These are phyloP conservation scores for Chaetomiaceae sp. DNA, from an alignment of 2,329 filamentous ascomycete species.

Conservation along the genomic window DNA sequence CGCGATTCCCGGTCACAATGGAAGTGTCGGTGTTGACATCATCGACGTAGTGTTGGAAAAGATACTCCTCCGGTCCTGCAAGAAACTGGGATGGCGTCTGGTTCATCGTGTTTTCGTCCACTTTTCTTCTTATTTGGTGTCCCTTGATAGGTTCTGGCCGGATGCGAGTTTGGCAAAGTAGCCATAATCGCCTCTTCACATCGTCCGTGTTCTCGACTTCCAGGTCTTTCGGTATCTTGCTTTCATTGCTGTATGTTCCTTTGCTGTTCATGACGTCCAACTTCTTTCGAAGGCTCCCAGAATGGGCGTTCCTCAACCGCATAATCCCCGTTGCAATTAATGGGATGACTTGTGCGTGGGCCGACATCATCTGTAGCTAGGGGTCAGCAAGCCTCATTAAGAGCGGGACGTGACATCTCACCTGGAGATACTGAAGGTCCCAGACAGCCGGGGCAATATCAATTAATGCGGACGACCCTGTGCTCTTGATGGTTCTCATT, in stretches of 20 bases:
- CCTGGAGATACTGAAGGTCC: slow-evolving; percentile 32
- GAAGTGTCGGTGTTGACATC: neutral
- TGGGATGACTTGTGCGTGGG: slow-evolving; percentile 20
- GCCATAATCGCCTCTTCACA: slow-evolving; percentile 20
- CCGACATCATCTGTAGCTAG: slow-evolving; percentile 15
- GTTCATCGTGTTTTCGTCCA: neutral
- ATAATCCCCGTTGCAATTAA: slow-evolving; percentile 19
- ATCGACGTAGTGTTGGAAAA: neutral
- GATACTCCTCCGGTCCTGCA: neutral
- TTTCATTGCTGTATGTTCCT: neutral
- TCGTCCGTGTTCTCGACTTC: slow-evolving; percentile 5
- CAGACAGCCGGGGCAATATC: slow-evolving; percentile 33
- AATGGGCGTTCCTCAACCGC: slow-evolving; percentile 19
- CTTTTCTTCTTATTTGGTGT: neutral
- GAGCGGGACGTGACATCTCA: slow-evolving; percentile 11
- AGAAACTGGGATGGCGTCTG: neutral
- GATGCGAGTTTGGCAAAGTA: slow-evolving; percentile 22
- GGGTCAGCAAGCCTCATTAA: slow-evolving; percentile 13
- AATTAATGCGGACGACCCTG: slow-evolving; percentile 23
- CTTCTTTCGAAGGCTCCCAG: slow-evolving; percentile 20
- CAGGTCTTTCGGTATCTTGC: neutral
- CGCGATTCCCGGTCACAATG: neutral
- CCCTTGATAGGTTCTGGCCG: slow-evolving; percentile 11
- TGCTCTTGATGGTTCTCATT: slow-evolving; percentile 15
- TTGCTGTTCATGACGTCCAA: slow-evolving; percentile 3